A percentile compares a stretch with the other conserved stretches of the same genome.
Evolutionary conservation across 75 land plant genomes (phyloP).

Genomic region (Pinus taeda): DNA sequence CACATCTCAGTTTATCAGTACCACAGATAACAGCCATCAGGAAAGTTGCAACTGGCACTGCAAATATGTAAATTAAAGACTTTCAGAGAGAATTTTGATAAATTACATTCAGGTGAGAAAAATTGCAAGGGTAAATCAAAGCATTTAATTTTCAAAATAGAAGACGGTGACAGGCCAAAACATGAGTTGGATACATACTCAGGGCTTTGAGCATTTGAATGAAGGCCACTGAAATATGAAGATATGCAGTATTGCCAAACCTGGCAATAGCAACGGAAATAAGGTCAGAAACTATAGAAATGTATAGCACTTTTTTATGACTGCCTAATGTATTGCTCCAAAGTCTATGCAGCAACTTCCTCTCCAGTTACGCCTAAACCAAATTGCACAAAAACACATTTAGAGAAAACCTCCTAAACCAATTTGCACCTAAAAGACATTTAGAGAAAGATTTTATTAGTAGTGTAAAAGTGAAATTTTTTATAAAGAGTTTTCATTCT

Average conservation of each 20-base stretch:
- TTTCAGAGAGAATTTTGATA: neutral
- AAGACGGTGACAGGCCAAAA: neutral
- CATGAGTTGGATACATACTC: conserved; percentile 42
- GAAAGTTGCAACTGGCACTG: conserved; percentile 98
- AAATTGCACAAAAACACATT: neutral
- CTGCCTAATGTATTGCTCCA: neutral
- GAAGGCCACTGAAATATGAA: conserved; percentile 92
- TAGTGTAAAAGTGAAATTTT: neutral
- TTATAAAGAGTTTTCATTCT: neutral
- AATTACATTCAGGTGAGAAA: neutral
- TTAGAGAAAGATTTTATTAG: neutral
- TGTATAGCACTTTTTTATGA: neutral
- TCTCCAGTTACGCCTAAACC: neutral
- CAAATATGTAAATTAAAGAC: conserved; percentile 7
- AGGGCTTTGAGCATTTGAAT: conserved; percentile 98
- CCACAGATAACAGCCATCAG: conserved; percentile 84
- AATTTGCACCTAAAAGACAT: neutral
- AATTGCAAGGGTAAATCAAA: conserved; percentile 2
- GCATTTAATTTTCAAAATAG: neutral
- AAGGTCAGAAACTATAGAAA: conserved; percentile 4
- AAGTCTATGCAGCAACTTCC: neutral
- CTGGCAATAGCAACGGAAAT: conserved; percentile 26
- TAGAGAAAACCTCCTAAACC: neutral
- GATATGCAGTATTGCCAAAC: conserved; percentile 97
- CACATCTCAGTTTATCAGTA: conserved; percentile 79